Conservation (phyloP, 2,329 filamentous ascomycete species). For the Penicillium vulpinum region DNA sequence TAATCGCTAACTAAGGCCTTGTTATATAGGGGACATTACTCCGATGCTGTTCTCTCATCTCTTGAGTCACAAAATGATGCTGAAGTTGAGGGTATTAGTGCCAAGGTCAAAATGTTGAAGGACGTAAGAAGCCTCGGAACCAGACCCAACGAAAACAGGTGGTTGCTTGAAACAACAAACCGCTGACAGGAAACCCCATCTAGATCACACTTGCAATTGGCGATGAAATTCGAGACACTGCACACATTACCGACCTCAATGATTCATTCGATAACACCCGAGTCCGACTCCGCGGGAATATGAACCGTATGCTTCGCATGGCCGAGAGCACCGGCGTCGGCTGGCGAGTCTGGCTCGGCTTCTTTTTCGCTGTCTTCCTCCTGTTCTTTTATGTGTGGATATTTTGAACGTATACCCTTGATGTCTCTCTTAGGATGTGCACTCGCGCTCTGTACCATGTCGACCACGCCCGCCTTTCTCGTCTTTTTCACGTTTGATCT, state of each 20-base stretch:
- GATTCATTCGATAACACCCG: constrained; percentile 86
- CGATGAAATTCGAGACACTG: constrained; percentile 89
- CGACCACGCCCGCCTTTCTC: background rate
- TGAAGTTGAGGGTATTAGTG: constrained; percentile 84
- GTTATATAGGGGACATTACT: constrained; percentile 75
- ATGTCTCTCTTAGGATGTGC: background rate
- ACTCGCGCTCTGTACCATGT: background rate
- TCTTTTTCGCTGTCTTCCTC: constrained; percentile 79
- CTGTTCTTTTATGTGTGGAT: constrained; percentile 94
- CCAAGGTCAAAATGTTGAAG: constrained; percentile 87
- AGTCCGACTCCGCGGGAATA: constrained; percentile 78
- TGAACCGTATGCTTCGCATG: constrained; percentile 97
- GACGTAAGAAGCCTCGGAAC: constrained; percentile 60
- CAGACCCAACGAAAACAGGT: background rate
- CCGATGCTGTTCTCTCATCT: constrained; percentile 85
- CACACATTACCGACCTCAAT: constrained; percentile 90
- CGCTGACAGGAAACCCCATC: constrained; percentile 10
- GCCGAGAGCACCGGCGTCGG: constrained; percentile 90
- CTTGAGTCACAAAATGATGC: constrained; percentile 94
- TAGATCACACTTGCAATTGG: constrained; percentile 91
- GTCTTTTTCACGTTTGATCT: constrained; percentile 4
- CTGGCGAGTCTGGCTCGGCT: constrained; percentile 90
- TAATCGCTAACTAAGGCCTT: constrained; percentile 6
- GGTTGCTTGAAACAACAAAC: background rate
- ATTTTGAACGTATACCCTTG: constrained; percentile 54